Percentiles rank a stretch among this genome's conserved stretches.
phyloP scores from a whole-genome alignment of 1,284 basidiomycete genomes.

The Fistulina hepatica region DNA sequence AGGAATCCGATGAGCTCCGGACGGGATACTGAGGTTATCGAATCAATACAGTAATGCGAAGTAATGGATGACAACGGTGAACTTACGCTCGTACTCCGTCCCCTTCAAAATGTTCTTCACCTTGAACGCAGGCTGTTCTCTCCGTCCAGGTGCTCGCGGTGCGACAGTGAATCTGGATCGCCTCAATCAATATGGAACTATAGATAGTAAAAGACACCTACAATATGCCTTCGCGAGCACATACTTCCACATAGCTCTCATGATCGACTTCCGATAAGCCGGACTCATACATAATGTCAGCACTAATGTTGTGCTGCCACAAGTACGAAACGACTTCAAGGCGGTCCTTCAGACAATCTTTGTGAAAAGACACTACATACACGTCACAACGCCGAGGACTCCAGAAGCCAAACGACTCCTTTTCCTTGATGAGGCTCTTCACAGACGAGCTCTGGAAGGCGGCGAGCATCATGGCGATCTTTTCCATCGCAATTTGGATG shows the following conservation, averaged over 20 bases:
- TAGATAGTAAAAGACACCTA: constrained; percentile 26
- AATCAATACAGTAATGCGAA: neutral
- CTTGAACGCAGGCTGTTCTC: constrained; percentile 62
- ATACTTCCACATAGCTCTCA: constrained; percentile 55
- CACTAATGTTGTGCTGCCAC: constrained; percentile 76
- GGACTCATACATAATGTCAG: constrained; percentile 79
- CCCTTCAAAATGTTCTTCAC: constrained; percentile 71
- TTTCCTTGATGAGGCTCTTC: constrained; percentile 61
- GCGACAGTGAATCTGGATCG: constrained; percentile 56
- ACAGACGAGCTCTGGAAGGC: constrained; percentile 63
- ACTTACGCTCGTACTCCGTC: constrained; percentile 59
- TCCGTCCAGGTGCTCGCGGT: constrained; percentile 45
- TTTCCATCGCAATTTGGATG: constrained; percentile 71
- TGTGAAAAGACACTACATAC: constrained; percentile 71
- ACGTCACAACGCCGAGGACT: constrained; percentile 80
- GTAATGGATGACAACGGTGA: neutral
- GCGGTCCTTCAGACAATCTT: constrained; percentile 65
- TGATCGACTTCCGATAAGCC: constrained; percentile 49
- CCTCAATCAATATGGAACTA: constrained; percentile 8
- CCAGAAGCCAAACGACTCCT: constrained; percentile 78
- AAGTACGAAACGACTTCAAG: constrained; percentile 69
- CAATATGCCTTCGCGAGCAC: constrained; percentile 69
- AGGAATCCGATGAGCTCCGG: constrained; percentile 63
- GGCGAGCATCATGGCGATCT: constrained; percentile 63
- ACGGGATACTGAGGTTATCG: constrained; percentile 39